Percentiles rank a stretch among this genome's conserved stretches.
These are phyloP conservation scores for Backusella tarrabulga DNA, from an alignment of 192 early-diverging fungal species.

Conservation along the genomic window DNA sequence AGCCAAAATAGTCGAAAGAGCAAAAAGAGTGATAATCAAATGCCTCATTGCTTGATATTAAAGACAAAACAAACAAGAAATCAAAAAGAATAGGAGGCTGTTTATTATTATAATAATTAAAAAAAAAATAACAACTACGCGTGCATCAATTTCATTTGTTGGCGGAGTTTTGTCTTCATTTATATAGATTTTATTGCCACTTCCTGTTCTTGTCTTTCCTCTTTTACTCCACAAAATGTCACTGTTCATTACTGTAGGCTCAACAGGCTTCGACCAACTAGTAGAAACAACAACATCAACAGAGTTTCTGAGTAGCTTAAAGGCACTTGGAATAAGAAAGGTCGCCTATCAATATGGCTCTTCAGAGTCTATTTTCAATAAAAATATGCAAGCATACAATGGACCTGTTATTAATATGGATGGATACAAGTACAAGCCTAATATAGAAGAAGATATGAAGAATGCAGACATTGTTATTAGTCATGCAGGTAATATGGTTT, in stretches of 20 bases:
- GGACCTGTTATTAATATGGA: constrained; percentile 32
- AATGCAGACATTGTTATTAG: constrained; percentile 76
- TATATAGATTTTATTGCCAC: not conserved
- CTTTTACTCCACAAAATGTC: constrained; percentile 16
- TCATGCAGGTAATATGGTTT: constrained; percentile 60
- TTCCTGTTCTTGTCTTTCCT: not conserved
- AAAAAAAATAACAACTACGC: not conserved
- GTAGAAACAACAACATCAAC: constrained; percentile 45
- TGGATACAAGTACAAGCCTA: constrained; percentile 58
- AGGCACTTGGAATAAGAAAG: constrained; percentile 46
- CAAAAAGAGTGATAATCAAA: constrained; percentile 1
- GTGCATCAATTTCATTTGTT: constrained; percentile 5
- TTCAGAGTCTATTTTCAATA: constrained; percentile 31
- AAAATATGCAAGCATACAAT: constrained; percentile 4
- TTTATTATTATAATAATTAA: not conserved
- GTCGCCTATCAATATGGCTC: constrained; percentile 73
- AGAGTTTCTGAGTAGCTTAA: constrained; percentile 50
- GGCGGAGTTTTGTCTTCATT: not conserved
- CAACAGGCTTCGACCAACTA: constrained; percentile 84
- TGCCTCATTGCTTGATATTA: constrained; percentile 10
- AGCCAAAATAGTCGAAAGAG: constrained; percentile 6
- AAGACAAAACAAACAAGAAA: not conserved
- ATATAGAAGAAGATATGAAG: constrained; percentile 53
- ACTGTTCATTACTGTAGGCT: constrained; percentile 89
- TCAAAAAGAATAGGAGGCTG: not conserved